These are phyloP conservation scores for Centaurea solstitialis DNA, from an alignment of 129 eudicot genomes.

Conservation along the genomic window DNA sequence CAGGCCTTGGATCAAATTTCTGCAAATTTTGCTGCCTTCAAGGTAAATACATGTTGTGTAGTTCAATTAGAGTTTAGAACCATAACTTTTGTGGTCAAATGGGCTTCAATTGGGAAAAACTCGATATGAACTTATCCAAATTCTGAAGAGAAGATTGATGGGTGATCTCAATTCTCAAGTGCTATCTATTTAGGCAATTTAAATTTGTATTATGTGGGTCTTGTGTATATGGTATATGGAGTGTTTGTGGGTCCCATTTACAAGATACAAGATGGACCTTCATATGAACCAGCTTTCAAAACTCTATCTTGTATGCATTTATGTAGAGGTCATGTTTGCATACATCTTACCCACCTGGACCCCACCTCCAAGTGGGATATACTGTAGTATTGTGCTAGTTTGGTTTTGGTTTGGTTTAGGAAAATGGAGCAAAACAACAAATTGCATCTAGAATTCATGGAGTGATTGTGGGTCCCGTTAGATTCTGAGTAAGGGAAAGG, in stretches of 20 bases:
- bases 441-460: neutral
- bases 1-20: slow-evolving; percentile 70
- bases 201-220: neutral
- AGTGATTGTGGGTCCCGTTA: neutral
- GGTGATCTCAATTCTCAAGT: neutral
- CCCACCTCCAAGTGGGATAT: neutral
- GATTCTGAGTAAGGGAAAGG: neutral
- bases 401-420: neutral
- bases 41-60: slow-evolving; percentile 37
- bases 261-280: neutral
- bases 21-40: slow-evolving; percentile 64
- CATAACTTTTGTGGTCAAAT: neutral
- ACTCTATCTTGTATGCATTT: neutral
- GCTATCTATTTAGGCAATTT: neutral
- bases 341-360: neutral
- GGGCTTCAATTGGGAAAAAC: neutral
- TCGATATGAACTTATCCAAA: neutral
- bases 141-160: neutral
- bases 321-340: neutral
- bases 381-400: neutral
- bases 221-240: neutral
- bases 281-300: neutral
- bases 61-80: slow-evolving; percentile 1
- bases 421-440: neutral
- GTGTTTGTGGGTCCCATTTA: slow-evolving; percentile 12